Conservation (phyloP, 345 rosid species). For the Crucihimalaya himalaica region DNA sequence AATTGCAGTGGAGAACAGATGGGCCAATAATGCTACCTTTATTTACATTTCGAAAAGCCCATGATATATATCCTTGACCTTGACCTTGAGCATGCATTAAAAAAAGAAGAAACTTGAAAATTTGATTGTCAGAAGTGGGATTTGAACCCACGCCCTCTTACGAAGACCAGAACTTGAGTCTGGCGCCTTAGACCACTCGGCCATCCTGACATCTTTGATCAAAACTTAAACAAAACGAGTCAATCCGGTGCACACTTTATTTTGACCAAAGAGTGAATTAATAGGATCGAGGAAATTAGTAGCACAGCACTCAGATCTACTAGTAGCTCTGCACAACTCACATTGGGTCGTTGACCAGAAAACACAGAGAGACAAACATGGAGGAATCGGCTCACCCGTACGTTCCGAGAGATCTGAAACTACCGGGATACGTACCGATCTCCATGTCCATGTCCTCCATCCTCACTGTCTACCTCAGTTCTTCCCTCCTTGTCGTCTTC, state of each 20-base stretch:
- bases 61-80: neutral
- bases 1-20: neutral
- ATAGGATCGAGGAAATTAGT: neutral
- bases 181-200: slow-evolving; percentile 94
- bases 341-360: slow-evolving; percentile 10
- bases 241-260: neutral
- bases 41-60: neutral
- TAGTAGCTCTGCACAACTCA: neutral
- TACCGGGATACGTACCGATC: slow-evolving; percentile 63
- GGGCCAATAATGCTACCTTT: neutral
- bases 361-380: slow-evolving; percentile 9
- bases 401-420: slow-evolving; percentile 73
- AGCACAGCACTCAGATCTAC: neutral
- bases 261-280: neutral
- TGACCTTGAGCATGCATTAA: no score
- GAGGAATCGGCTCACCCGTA: slow-evolving; percentile 61
- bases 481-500: slow-evolving; percentile 60
- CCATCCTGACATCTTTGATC: slow-evolving; percentile 56
- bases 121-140: slow-evolving; percentile 40
- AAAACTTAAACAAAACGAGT: neutral
- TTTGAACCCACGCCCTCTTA: slow-evolving; percentile 53
- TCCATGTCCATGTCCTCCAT: slow-evolving; percentile 64
- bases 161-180: slow-evolving; percentile 80
- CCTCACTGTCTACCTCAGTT: slow-evolving; percentile 46
- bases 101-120: no score